Evolutionary conservation across 2,329 filamentous ascomycete species (phyloP).

Genomic region (Chrysoporthe cubensis): DNA sequence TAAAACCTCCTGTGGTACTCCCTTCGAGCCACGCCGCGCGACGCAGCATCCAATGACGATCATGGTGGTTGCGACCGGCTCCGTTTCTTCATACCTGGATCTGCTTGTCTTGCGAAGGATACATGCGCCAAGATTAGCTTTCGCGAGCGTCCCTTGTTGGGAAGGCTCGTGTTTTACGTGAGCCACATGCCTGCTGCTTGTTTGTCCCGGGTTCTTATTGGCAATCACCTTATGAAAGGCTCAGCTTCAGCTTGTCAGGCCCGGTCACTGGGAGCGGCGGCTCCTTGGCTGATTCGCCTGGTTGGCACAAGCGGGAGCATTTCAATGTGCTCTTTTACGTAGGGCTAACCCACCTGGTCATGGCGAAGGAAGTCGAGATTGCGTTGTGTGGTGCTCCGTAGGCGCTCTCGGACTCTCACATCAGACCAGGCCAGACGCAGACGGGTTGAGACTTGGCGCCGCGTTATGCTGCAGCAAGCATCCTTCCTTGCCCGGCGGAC

Average conservation of each 20-base stretch:
- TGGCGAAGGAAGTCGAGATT: conserved; percentile 13
- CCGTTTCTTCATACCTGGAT: conserved; percentile 19
- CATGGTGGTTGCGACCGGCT: conserved; percentile 22
- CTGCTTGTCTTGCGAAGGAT: conserved; percentile 11
- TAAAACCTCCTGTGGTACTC: conserved; percentile 19
- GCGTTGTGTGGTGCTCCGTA: conserved; percentile 3
- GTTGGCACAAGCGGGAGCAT: conserved; percentile 19
- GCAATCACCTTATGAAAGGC: conserved; percentile 3
- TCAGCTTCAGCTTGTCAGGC: conserved; percentile 24
- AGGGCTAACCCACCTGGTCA: conserved; percentile 25
- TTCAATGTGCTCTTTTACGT: conserved; percentile 13
- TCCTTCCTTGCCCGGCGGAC: conserved; percentile 25
- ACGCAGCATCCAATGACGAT: conserved; percentile 23
- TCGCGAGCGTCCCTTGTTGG: neutral
- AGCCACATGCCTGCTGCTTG: conserved; percentile 24
- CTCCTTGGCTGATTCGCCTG: conserved; percentile 23
- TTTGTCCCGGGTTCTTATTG: conserved; percentile 22
- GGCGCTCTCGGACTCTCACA: conserved; percentile 26
- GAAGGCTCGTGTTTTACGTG: conserved; percentile 13
- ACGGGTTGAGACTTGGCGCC: conserved; percentile 28
- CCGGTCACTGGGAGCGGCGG: conserved; percentile 15
- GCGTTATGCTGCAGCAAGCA: conserved; percentile 30
- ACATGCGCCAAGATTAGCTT: conserved; percentile 15
- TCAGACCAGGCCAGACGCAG: conserved; percentile 27
- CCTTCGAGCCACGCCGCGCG: conserved; percentile 19